Percentiles rank a stretch among this genome's conserved stretches.
phyloP scores from a whole-genome alignment of 1,139 yeast species.

The Yamadazyma oceani region DNA sequence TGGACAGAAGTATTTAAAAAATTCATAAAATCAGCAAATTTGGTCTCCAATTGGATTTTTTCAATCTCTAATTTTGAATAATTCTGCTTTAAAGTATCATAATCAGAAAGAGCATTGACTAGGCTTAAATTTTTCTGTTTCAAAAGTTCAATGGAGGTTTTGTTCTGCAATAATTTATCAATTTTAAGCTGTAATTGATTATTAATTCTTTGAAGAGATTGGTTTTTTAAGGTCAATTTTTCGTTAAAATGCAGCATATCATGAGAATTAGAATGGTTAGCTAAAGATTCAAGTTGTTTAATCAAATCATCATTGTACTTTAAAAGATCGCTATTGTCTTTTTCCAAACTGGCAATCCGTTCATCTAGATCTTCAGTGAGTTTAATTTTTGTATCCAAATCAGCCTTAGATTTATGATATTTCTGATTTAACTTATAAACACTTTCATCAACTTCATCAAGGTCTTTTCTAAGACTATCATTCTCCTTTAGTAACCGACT shows the following conservation, averaged over 20 bases:
- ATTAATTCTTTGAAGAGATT: slow-evolving; percentile 32
- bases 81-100: slow-evolving; percentile 47
- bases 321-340: slow-evolving; percentile 22
- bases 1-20: slow-evolving; percentile 23
- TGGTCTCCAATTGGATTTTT: slow-evolving; percentile 46
- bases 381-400: slow-evolving; percentile 29
- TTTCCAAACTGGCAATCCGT: slow-evolving; percentile 22
- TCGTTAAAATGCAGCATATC: slow-evolving; percentile 22
- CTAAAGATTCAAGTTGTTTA: slow-evolving; percentile 32
- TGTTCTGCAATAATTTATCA: slow-evolving; percentile 37
- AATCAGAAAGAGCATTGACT: slow-evolving; percentile 34
- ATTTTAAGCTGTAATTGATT: slow-evolving; percentile 28
- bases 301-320: slow-evolving; percentile 50
- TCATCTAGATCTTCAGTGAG: slow-evolving; percentile 31
- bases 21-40: slow-evolving; percentile 34
- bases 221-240: slow-evolving; percentile 28
- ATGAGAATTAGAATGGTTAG: slow-evolving; percentile 11
- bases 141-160: slow-evolving; percentile 39
- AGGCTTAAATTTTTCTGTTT: slow-evolving; percentile 39
- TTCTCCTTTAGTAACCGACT: slow-evolving; percentile 20
- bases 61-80: slow-evolving; percentile 54
- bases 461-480: slow-evolving; percentile 16
- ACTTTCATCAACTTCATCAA: slow-evolving; percentile 27
- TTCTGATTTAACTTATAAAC: slow-evolving; percentile 15
- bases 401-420: slow-evolving; percentile 32